phyloP scores from a whole-genome alignment of 768 basidiomycete species.

The Pholiota microspora region DNA sequence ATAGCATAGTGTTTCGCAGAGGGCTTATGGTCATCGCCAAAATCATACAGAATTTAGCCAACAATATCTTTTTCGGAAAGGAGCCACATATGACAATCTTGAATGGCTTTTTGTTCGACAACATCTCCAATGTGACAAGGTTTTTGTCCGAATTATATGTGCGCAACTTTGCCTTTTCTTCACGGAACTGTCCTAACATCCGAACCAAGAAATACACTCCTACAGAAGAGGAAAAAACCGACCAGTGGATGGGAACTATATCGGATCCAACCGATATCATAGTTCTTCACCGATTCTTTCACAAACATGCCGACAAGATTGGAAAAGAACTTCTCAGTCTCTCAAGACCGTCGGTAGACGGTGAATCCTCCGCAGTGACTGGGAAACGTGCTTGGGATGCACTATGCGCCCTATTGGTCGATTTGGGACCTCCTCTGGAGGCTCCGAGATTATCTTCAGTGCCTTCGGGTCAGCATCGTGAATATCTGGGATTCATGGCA shows the following conservation, averaged over 20 bases:
- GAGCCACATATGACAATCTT: slow-evolving; percentile 82
- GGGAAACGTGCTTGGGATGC: slow-evolving; percentile 86
- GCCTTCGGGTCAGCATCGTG: slow-evolving; percentile 51
- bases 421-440: slow-evolving; percentile 69
- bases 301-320: slow-evolving; percentile 83
- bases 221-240: slow-evolving; percentile 52
- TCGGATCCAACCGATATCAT: slow-evolving; percentile 84
- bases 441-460: slow-evolving; percentile 57
- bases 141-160: slow-evolving; percentile 79
- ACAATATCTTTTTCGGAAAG: slow-evolving; percentile 92
- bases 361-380: slow-evolving; percentile 50
- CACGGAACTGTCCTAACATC: background rate
- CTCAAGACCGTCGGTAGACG: slow-evolving; percentile 56
- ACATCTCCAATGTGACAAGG: slow-evolving; percentile 70
- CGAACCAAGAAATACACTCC: slow-evolving; percentile 33
- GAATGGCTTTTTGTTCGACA: slow-evolving; percentile 70
- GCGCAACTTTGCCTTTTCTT: slow-evolving; percentile 20
- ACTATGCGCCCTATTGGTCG: slow-evolving; percentile 76
- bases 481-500: slow-evolving; percentile 66
- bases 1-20: slow-evolving; percentile 53
- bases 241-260: slow-evolving; percentile 74
- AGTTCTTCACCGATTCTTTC: slow-evolving; percentile 80
- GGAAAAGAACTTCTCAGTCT: slow-evolving; percentile 83
- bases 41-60: slow-evolving; percentile 90
- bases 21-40: slow-evolving; percentile 88